These are phyloP conservation scores for Datisca glomerata DNA, from an alignment of 306 rosid species.

Conservation along the genomic window DNA sequence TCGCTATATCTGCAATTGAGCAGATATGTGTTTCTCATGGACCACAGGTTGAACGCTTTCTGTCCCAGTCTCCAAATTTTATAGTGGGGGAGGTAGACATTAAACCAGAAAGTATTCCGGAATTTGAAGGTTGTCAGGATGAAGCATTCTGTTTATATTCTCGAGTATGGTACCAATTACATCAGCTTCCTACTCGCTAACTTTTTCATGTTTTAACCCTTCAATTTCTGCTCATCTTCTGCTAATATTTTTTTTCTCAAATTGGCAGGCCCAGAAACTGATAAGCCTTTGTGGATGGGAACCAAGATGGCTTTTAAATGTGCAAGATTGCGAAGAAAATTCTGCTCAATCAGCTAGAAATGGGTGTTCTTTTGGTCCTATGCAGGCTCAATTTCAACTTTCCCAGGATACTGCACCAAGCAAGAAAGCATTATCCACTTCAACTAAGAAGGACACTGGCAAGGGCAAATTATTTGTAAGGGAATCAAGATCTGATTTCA, in stretches of 20 bases:
- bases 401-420: conserved; percentile 56
- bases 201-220: not conserved
- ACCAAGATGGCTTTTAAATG: conserved; percentile 85
- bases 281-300: conserved; percentile 99
- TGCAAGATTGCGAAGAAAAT: conserved; percentile 95
- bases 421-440: conserved; percentile 60
- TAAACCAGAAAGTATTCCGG: conserved; percentile 56
- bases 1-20: conserved; percentile 77
- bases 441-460: conserved; percentile 62
- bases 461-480: conserved; percentile 54
- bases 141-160: conserved; percentile 57
- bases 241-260: conserved; percentile 9
- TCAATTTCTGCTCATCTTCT: conserved; percentile 16
- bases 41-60: conserved; percentile 64
- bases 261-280: conserved; percentile 80
- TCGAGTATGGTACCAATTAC: conserved; percentile 37
- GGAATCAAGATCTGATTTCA: conserved; percentile 62
- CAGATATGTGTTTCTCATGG: conserved; percentile 60
- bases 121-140: conserved; percentile 66
- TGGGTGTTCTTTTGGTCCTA: conserved; percentile 68
- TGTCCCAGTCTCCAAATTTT: conserved; percentile 39
- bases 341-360: conserved; percentile 98
- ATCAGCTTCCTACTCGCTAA: conserved; percentile 5
- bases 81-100: conserved; percentile 49
- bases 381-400: conserved; percentile 54